Base-by-base conservation (phyloP, 2,329 filamentous ascomycete species). In the Emergomyces africanus region DNA sequence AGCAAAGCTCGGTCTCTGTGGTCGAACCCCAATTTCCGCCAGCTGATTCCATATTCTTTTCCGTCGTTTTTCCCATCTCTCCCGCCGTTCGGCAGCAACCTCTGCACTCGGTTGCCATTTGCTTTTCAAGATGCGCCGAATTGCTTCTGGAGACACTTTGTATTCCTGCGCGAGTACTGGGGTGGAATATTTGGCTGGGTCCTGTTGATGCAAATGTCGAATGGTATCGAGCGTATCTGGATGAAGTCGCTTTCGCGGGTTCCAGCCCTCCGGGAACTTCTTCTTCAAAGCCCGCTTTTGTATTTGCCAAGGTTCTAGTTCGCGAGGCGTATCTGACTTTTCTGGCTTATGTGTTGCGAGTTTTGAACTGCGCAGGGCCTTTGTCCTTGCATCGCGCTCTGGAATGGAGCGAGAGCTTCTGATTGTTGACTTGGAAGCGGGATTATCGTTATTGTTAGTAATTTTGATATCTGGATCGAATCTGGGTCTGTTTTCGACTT, bases 151-250 rank as follows among this genome's bases (percentile, higher is more conserved):
- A 0, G 90, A 90, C n/a, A 96, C 79, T 71, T 90, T 80, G 73
- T 97, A 99, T 65, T 90, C 83, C 1, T 84, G 69, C 0, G 92
- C 83, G 15, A 97, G 83, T 39, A 83, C 80, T 18, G 80, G 73
- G 0, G 88, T 95, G 3, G 86, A 88, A 75, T 90, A 96, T 60
- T 81, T 79, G 2, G 87, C 80, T 0, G 92, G 90, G 63, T 90
- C 86, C 65, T 90, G 85, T 30, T 81, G 77, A 71, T 96, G 84
- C 39, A 99, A 78, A 23, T 88, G 86, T 48, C 90, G 85, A 65
- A 99, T 95, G 48, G 90, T 91, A n/a, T 88, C 86, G 37, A 96
- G 78, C 0, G 91, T 90, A 72, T 97, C 92, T 0, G 94, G 94
- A 0, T 94, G 97, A 10, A 99, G 80, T 60, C 86, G 86, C 73